Evolutionary conservation across 352 stramenopile species (phyloP).

Genomic region (Phytopythium ostracodes): DNA sequence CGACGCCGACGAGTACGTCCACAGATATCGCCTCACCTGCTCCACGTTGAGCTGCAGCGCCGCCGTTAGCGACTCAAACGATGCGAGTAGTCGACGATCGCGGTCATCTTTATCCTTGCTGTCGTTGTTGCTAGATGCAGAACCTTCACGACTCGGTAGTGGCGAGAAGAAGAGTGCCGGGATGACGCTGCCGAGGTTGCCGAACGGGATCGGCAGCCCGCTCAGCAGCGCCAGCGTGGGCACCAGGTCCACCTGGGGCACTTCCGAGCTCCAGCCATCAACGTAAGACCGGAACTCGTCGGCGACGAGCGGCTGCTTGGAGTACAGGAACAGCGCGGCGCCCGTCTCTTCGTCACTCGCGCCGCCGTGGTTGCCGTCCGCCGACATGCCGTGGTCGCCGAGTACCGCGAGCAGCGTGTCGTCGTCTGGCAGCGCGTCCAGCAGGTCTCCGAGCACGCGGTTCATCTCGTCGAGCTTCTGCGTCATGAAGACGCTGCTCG

Average conservation of each 20-base stretch:
- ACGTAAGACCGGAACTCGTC: slow-evolving; percentile 19
- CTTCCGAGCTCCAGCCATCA: slow-evolving; percentile 27
- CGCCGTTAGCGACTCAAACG: slow-evolving; percentile 51
- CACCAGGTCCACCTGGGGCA: slow-evolving; percentile 96
- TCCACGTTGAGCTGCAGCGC: slow-evolving; percentile 79
- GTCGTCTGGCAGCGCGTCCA: slow-evolving; percentile 60
- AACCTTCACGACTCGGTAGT: not conserved
- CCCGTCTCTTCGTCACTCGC: slow-evolving; percentile 94
- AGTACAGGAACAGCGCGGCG: slow-evolving; percentile 94
- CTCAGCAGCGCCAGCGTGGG: slow-evolving; percentile 93
- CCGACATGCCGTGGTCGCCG: slow-evolving; percentile 98
- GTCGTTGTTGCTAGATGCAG: not conserved
- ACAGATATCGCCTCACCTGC: slow-evolving; percentile 80
- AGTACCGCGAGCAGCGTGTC: slow-evolving; percentile 92
- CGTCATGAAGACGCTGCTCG: slow-evolving; percentile 92
- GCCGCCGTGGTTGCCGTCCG: slow-evolving; percentile 97
- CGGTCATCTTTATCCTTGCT: not conserved
- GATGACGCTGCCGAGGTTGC: slow-evolving; percentile 92
- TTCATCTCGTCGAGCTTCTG: slow-evolving; percentile 97
- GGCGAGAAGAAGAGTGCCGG: slow-evolving; percentile 84
- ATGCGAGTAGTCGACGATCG: slow-evolving; percentile 7
- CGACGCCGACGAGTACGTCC: slow-evolving; percentile 59
- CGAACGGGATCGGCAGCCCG: slow-evolving; percentile 95
- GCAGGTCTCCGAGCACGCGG: slow-evolving; percentile 66
- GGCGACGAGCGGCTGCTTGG: slow-evolving; percentile 36